Evolutionary conservation across 805 yeast genomes (phyloP).

Genomic region (Jamesozyma jinghongensis): DNA sequence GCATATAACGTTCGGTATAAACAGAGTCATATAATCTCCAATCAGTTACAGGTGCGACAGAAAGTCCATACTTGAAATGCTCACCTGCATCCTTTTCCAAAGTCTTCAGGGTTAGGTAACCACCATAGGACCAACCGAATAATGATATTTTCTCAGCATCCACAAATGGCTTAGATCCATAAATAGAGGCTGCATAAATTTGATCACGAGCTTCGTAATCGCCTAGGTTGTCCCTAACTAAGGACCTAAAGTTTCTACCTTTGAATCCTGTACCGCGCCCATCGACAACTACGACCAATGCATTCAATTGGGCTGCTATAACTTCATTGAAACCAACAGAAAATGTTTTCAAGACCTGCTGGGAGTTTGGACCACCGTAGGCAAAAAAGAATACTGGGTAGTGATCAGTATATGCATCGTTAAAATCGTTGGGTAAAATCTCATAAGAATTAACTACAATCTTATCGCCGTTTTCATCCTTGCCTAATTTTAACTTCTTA

Average conservation of each 20-base stretch:
- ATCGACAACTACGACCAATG: slow-evolving; percentile 89
- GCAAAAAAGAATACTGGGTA: slow-evolving; percentile 86
- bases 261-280: slow-evolving; percentile 95
- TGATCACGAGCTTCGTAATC: slow-evolving; percentile 79
- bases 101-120: slow-evolving; percentile 83
- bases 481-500: slow-evolving; percentile 45
- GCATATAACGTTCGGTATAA: slow-evolving; percentile 93
- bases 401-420: slow-evolving; percentile 37
- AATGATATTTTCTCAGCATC: slow-evolving; percentile 63
- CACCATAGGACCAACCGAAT: slow-evolving; percentile 99
- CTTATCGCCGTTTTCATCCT: slow-evolving; percentile 39
- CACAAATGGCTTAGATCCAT: slow-evolving; percentile 56
- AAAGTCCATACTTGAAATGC: slow-evolving; percentile 78
- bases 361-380: slow-evolving; percentile 95
- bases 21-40: slow-evolving; percentile 89
- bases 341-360: slow-evolving; percentile 58
- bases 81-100: slow-evolving; percentile 71
- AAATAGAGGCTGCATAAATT: slow-evolving; percentile 69
- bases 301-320: slow-evolving; percentile 65
- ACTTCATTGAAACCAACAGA: slow-evolving; percentile 61
- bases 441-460: slow-evolving; percentile 59
- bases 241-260: slow-evolving; percentile 66
- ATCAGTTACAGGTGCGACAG: slow-evolving; percentile 96
- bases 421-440: slow-evolving; percentile 67
- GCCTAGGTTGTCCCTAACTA: slow-evolving; percentile 78